Conservation (phyloP, 2,329 filamentous ascomycete genomes). For the Didymellaceae sp. region DNA sequence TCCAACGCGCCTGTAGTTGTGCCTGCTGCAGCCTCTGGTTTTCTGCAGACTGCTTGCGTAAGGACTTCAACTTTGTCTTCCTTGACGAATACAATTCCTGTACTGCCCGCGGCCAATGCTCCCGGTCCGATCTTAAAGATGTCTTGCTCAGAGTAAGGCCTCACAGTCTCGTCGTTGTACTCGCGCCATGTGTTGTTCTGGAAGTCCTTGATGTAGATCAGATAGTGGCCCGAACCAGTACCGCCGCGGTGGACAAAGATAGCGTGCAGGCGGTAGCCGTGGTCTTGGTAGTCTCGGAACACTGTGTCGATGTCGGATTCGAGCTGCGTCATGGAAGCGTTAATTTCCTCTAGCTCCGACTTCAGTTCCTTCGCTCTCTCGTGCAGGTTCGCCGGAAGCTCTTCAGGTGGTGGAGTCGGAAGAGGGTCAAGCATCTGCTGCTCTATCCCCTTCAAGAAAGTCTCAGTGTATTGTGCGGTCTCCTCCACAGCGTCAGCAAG, state of each 20-base stretch:
- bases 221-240: conserved; percentile 78
- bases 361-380: conserved; percentile 31
- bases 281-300: conserved; percentile 68
- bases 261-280: conserved; percentile 84
- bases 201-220: conserved; percentile 95
- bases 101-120: conserved; percentile 51
- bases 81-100: conserved; percentile 82
- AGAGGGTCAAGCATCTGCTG: conserved; percentile 10
- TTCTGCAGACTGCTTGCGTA: conserved; percentile 59
- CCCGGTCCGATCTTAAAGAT: conserved; percentile 73
- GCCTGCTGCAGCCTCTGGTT: conserved; percentile 14
- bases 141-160: conserved; percentile 66
- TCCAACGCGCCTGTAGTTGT: background rate
- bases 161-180: conserved; percentile 90
- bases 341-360: conserved; percentile 35
- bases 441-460: conserved; percentile 7
- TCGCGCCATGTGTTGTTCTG: conserved; percentile 81
- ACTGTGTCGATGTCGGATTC: conserved; percentile 60
- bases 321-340: conserved; percentile 53
- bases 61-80: conserved; percentile 67
- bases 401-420: conserved; percentile 29
- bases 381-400: conserved; percentile 29
- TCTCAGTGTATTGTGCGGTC: conserved; percentile 32
- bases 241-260: conserved; percentile 88
- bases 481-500: conserved; percentile 42